Evolutionary conservation across 2,329 filamentous ascomycete genomes (phyloP).

Genomic region (Paecilomyces formosus): DNA sequence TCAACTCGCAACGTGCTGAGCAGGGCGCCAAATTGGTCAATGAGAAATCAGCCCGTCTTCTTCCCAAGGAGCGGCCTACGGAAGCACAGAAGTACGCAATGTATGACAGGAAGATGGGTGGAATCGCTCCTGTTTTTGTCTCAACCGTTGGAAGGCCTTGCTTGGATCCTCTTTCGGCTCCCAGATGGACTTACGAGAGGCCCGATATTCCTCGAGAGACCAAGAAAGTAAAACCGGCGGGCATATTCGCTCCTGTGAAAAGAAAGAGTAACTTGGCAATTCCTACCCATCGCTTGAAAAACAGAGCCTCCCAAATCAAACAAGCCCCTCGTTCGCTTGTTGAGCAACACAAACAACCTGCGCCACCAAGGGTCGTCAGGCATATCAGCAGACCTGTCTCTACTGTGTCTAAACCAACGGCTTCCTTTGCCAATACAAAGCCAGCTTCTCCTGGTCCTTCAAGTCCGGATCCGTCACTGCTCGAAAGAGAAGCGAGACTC

Average conservation of each 20-base stretch:
- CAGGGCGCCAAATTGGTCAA: slow-evolving; percentile 52
- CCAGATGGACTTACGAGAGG: slow-evolving; percentile 16
- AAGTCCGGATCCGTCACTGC: slow-evolving; percentile 8
- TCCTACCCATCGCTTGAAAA: slow-evolving; percentile 35
- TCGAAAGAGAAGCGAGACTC: slow-evolving; percentile 24
- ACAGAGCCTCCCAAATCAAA: slow-evolving; percentile 27
- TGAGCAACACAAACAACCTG: slow-evolving; percentile 30
- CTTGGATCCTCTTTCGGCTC: not conserved
- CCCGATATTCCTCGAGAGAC: slow-evolving; percentile 15
- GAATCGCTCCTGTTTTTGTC: slow-evolving; percentile 16
- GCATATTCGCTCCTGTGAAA: slow-evolving; percentile 13
- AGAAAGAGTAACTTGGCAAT: slow-evolving; percentile 28
- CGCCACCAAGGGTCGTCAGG: slow-evolving; percentile 6
- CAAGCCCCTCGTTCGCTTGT: slow-evolving; percentile 34
- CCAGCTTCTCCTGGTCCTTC: not conserved
- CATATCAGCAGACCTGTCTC: not conserved
- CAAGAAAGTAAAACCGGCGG: slow-evolving; percentile 28
- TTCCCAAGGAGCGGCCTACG: slow-evolving; percentile 23
- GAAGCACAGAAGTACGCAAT: slow-evolving; percentile 22
- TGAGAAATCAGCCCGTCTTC: slow-evolving; percentile 17
- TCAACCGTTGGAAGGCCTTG: slow-evolving; percentile 3
- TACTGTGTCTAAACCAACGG: not conserved
- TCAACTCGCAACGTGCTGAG: slow-evolving; percentile 51
- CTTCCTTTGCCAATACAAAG: not conserved
- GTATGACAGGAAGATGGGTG: slow-evolving; percentile 25